Conservation (phyloP, 2,329 filamentous ascomycete species). For the Fusarium virguliforme region DNA sequence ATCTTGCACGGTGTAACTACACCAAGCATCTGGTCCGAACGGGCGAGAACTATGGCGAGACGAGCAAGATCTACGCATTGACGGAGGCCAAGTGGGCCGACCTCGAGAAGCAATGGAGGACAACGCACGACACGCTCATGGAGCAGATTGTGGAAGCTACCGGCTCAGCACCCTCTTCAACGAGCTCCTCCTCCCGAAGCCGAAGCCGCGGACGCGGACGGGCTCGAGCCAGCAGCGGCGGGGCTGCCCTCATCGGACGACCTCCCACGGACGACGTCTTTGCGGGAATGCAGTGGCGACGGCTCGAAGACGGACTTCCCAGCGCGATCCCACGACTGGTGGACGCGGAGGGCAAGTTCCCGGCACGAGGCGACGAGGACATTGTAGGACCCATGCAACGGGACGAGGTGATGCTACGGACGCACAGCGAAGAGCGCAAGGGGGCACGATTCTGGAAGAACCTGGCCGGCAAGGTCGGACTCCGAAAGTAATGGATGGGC, state of each 20-base stretch:
- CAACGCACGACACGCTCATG: constrained; percentile 77
- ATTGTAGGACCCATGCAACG: constrained; percentile 93
- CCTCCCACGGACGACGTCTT: constrained; percentile 59
- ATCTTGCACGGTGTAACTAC: constrained; percentile 86
- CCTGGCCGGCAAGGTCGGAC: constrained; percentile 64
- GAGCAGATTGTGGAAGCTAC: constrained; percentile 64
- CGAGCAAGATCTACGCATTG: constrained; percentile 88
- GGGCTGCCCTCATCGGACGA: constrained; percentile 58
- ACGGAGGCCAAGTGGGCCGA: constrained; percentile 92
- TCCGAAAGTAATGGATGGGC: constrained; percentile 50
- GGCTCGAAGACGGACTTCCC: constrained; percentile 70
- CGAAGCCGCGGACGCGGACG: constrained; percentile 60
- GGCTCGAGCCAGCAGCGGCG: constrained; percentile 59
- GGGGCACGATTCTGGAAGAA: constrained; percentile 65
- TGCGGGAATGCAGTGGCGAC: constrained; percentile 61
- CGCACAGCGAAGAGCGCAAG: constrained; percentile 63
- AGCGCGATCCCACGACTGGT: constrained; percentile 79
- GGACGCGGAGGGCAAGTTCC: constrained; percentile 87
- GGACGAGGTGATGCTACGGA: constrained; percentile 68
- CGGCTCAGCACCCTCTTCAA: constrained; percentile 48
- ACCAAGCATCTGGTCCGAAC: constrained; percentile 90
- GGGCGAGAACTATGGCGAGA: constrained; percentile 90
- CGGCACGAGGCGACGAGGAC: constrained; percentile 88
- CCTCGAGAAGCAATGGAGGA: constrained; percentile 82
- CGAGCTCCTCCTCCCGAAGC: constrained; percentile 55